Evolutionary conservation across 1,284 basidiomycete species (phyloP).

Genomic region (Irpex sp.): DNA sequence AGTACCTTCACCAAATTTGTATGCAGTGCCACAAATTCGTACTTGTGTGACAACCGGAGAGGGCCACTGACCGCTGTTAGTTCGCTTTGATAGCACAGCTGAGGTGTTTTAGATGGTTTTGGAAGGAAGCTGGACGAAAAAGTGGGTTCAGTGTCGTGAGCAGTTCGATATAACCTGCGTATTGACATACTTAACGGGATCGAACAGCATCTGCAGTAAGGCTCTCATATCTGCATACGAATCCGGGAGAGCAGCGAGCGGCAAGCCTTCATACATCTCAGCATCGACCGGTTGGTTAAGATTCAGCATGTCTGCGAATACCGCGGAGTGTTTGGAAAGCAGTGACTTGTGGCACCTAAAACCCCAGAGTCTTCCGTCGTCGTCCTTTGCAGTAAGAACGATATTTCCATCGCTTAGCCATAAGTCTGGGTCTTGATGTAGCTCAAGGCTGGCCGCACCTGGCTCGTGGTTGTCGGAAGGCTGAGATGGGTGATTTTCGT

Average conservation of each 20-base stretch:
- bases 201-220: background rate
- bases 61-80: background rate
- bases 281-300: background rate
- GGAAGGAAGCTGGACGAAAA: no score
- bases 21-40: background rate
- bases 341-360: constrained; percentile 12
- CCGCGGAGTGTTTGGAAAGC: constrained; percentile 1
- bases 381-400: constrained; percentile 4
- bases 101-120: no score
- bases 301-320: constrained; percentile 3
- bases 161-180: no score
- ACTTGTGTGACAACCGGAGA: background rate
- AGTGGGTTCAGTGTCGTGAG: no score
- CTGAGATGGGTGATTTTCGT: background rate
- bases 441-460: background rate
- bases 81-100: background rate
- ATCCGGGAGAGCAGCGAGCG: background rate
- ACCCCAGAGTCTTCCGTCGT: background rate
- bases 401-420: constrained; percentile 15
- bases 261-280: background rate
- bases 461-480: no score
- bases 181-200: background rate
- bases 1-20: background rate
- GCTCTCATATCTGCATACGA: background rate
- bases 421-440: constrained; percentile 6